These are phyloP conservation scores for Lotus japonicus DNA, from an alignment of 306 rosid genomes.

Conservation along the genomic window DNA sequence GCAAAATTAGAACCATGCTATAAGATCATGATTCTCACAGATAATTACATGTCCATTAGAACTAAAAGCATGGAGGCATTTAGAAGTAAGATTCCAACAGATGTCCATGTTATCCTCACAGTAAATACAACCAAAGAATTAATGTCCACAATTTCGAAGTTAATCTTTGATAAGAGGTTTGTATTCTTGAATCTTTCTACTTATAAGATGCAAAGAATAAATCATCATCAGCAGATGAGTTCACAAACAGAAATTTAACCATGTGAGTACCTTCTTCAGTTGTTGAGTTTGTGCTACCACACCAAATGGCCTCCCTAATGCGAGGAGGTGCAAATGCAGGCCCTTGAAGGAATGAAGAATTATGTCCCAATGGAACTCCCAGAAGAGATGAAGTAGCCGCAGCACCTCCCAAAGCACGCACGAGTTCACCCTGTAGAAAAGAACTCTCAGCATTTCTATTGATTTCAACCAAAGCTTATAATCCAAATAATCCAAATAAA, in stretches of 20 bases:
- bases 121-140: background rate
- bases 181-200: conserved; percentile 10
- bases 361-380: conserved; percentile 94
- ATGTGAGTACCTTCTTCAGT: conserved; percentile 74
- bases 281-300: conserved; percentile 88
- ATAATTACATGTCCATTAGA: background rate
- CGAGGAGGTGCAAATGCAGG: conserved; percentile 98
- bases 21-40: conserved; percentile 7
- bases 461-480: background rate
- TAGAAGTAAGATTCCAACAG: background rate
- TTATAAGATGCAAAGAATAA: background rate
- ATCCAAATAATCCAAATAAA: background rate
- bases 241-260: background rate
- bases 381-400: conserved; percentile 76
- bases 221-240: background rate
- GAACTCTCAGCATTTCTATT: background rate
- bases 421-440: conserved; percentile 69
- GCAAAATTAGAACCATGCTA: conserved; percentile 16
- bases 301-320: conserved; percentile 97
- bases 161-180: background rate
- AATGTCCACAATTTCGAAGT: background rate
- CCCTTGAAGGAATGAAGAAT: conserved; percentile 96
- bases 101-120: too few species aligned
- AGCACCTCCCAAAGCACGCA: conserved; percentile 90
- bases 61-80: background rate